phyloP scores from a whole-genome alignment of 1,139 yeast genomes.

The Zygosaccharomyces sapae region DNA sequence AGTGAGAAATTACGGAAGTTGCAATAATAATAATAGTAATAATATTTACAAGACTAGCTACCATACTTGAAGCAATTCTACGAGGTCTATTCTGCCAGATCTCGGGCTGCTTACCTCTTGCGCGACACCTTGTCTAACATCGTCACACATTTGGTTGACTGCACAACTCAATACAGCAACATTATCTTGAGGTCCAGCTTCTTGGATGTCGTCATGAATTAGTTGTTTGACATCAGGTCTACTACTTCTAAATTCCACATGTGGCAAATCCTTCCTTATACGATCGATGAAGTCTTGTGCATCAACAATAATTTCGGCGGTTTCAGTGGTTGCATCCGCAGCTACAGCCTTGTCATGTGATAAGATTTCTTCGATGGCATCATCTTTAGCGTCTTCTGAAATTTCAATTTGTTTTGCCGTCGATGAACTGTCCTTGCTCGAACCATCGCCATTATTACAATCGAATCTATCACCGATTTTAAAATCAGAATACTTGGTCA shows the following conservation, averaged over 20 bases:
- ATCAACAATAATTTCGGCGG: background rate
- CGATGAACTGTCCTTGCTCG: background rate
- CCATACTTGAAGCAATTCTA: constrained; percentile 20
- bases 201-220: constrained; percentile 6
- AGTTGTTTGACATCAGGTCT: constrained; percentile 10
- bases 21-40: background rate
- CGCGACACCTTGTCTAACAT: constrained; percentile 16
- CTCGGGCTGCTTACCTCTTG: constrained; percentile 13
- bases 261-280: constrained; percentile 5
- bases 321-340: background rate
- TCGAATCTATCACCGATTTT: constrained; percentile 2
- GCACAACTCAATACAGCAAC: constrained; percentile 19
- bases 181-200: constrained; percentile 6
- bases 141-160: constrained; percentile 18
- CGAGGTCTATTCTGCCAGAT: constrained; percentile 17
- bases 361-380: background rate
- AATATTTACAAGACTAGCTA: constrained; percentile 1
- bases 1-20: constrained; percentile 3
- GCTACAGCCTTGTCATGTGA: background rate
- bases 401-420: background rate
- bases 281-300: background rate
- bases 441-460: background rate
- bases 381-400: background rate
- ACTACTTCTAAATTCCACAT: constrained; percentile 7
- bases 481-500: constrained; percentile 9